Percentiles rank a stretch among this genome's conserved stretches.
Conservation (phyloP, 139 green algal species). For the Asterochloris sp. region DNA sequence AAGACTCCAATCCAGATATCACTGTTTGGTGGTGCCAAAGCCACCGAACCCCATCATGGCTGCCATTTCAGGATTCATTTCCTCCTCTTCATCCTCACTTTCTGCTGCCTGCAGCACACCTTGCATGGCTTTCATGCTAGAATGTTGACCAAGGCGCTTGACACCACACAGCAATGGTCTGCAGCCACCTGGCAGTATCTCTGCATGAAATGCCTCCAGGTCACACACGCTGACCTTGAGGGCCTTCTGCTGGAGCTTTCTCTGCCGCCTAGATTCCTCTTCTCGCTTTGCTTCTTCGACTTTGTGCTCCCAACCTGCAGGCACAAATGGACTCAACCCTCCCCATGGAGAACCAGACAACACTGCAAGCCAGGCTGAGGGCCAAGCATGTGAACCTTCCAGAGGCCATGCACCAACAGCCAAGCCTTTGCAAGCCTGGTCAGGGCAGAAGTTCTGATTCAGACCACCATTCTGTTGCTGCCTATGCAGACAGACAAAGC, state of each 20-base stretch:
- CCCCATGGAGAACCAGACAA: too few relatives aligned
- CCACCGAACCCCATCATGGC: slow-evolving; percentile 93
- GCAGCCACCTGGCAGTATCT: background rate
- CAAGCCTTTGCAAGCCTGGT: too few relatives aligned
- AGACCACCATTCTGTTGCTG: too few relatives aligned
- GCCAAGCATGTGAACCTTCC: too few relatives aligned
- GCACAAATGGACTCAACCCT: too few relatives aligned
- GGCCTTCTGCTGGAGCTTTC: background rate
- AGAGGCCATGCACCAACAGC: too few relatives aligned
- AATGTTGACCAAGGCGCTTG: background rate
- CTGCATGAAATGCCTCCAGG: background rate
- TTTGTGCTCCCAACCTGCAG: too few relatives aligned
- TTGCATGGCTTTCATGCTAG: background rate
- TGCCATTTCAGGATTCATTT: slow-evolving; percentile 79
- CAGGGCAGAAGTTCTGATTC: too few relatives aligned
- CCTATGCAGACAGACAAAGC: too few relatives aligned
- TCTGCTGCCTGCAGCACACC: slow-evolving; percentile 16
- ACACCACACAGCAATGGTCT: background rate
- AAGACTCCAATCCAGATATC: background rate
- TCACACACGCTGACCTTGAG: background rate
- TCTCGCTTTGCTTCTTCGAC: too few relatives aligned
- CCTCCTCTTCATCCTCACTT: slow-evolving; percentile 53
- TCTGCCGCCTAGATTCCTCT: background rate
- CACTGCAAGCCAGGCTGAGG: too few relatives aligned
- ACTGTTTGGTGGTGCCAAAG: slow-evolving; percentile 64